Percentiles rank a stretch among this genome's conserved stretches.
Conservation (phyloP, 2,329 filamentous ascomycete species). For the Colletotrichum sp. region DNA sequence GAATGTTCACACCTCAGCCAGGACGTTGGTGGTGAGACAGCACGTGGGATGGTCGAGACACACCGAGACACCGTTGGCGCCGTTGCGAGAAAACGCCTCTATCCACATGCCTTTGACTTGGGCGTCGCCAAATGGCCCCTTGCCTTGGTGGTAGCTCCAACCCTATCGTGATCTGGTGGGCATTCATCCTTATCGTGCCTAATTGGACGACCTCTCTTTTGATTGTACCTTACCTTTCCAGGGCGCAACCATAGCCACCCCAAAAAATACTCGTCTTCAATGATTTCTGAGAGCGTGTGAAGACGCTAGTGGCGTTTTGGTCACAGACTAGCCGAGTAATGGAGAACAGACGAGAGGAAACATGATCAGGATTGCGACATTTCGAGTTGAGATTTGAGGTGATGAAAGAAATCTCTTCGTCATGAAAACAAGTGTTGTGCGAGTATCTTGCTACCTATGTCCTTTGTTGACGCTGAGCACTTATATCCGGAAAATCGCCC, state of each 20-base stretch:
- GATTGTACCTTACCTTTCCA: neutral
- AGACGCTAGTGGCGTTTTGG: neutral
- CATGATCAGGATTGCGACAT: neutral
- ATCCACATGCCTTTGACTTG: neutral
- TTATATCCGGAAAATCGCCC: neutral
- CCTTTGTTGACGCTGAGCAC: neutral
- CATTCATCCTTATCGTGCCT: neutral
- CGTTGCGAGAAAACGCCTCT: neutral
- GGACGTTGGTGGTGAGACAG: neutral
- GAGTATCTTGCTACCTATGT: neutral
- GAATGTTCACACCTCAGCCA: neutral
- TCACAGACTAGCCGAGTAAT: neutral
- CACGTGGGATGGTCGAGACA: constrained; percentile 2
- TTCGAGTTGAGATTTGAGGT: neutral
- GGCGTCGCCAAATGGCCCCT: neutral
- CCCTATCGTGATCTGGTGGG: neutral
- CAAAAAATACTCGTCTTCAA: neutral
- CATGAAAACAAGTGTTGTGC: neutral
- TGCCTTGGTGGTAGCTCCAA: neutral
- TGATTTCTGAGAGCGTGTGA: neutral
- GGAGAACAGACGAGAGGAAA: neutral
- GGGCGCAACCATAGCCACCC: neutral
- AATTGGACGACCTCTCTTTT: neutral
- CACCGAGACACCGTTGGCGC: neutral
- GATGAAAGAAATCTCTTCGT: neutral